phyloP scores from a whole-genome alignment of 2,329 filamentous ascomycete species.

The Elsinoe ampelina region DNA sequence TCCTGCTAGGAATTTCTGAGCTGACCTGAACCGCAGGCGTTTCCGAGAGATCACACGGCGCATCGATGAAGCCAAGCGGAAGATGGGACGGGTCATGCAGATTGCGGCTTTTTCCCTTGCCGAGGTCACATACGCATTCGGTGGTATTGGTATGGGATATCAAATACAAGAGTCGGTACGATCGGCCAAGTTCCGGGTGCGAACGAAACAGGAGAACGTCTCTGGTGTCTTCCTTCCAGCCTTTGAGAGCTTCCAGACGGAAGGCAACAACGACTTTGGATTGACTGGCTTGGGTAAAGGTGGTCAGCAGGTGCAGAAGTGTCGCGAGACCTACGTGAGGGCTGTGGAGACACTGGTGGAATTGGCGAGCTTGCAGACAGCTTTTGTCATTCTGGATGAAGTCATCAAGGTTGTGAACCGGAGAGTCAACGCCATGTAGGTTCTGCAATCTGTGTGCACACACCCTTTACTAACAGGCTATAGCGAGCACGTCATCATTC shows the following conservation, averaged over 20 bases:
- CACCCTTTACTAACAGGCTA: conserved; percentile 18
- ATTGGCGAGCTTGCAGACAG: conserved; percentile 89
- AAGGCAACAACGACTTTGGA: conserved; percentile 90
- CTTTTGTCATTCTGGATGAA: conserved; percentile 95
- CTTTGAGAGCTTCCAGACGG: conserved; percentile 83
- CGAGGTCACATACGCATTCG: conserved; percentile 94
- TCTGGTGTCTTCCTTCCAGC: conserved; percentile 89
- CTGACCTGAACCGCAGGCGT: conserved; percentile 17
- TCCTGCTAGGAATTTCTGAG: conserved; percentile 5
- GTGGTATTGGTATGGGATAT: conserved; percentile 80
- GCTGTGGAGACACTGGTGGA: conserved; percentile 95
- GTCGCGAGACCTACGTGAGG: conserved; percentile 88
- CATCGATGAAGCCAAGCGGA: conserved; percentile 97
- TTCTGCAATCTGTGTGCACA: conserved; percentile 18
- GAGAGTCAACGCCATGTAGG: conserved; percentile 91
- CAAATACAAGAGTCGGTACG: conserved; percentile 96
- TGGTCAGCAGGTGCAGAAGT: conserved; percentile 91
- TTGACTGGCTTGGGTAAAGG: conserved; percentile 93
- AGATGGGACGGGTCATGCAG: conserved; percentile 99
- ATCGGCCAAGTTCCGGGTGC: conserved; percentile 81
- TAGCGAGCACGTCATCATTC: conserved; percentile 90
- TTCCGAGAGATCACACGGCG: conserved; percentile 80
- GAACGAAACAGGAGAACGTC: conserved; percentile 96
- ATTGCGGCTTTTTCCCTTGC: conserved; percentile 96
- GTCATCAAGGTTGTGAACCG: conserved; percentile 99